phyloP scores from a whole-genome alignment of 208 protist genomes.

The Trypanosoma scelopori region DNA sequence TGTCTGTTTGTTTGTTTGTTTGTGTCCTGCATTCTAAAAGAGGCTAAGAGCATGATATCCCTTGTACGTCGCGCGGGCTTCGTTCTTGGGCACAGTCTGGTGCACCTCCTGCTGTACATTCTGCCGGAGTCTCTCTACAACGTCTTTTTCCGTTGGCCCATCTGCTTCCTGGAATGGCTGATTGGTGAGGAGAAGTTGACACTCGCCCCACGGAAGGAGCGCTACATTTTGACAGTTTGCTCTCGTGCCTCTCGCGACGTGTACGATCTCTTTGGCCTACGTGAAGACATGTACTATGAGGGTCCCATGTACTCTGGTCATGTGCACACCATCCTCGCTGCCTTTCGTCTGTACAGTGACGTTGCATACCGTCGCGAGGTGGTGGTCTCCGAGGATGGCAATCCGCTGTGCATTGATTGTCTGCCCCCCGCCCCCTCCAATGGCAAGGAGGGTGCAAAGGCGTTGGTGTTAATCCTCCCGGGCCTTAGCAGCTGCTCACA shows the following conservation, averaged over 20 bases:
- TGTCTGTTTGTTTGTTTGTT: too few species aligned
- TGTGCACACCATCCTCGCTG: slow-evolving; percentile 56
- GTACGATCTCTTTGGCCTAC: slow-evolving; percentile 33
- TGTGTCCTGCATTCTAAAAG: not conserved
- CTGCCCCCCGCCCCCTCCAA: not conserved
- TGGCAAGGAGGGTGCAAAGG: slow-evolving; percentile 2
- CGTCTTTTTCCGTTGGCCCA: slow-evolving; percentile 33
- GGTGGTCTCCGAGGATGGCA: slow-evolving; percentile 46
- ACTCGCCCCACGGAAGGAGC: slow-evolving; percentile 23
- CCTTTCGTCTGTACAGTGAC: slow-evolving; percentile 30
- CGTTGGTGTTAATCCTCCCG: slow-evolving; percentile 59
- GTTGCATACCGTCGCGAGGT: slow-evolving; percentile 38
- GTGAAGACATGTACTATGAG: slow-evolving; percentile 35
- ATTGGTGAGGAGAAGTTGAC: slow-evolving; percentile 22
- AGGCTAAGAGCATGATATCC: too few species aligned
- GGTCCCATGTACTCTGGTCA: slow-evolving; percentile 61
- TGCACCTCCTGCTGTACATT: slow-evolving; percentile 34
- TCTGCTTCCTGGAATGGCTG: slow-evolving; percentile 16
- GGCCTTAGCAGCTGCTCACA: slow-evolving; percentile 54
- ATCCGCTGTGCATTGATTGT: slow-evolving; percentile 62
- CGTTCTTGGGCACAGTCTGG: slow-evolving; percentile 19
- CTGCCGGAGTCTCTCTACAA: slow-evolving; percentile 29
- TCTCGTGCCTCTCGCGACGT: not conserved
- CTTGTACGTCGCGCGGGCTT: too few species aligned
- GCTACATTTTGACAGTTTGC: slow-evolving; percentile 3